Base-by-base conservation (phyloP, 2,329 filamentous ascomycete genomes). In the Sarocladium strictum region DNA sequence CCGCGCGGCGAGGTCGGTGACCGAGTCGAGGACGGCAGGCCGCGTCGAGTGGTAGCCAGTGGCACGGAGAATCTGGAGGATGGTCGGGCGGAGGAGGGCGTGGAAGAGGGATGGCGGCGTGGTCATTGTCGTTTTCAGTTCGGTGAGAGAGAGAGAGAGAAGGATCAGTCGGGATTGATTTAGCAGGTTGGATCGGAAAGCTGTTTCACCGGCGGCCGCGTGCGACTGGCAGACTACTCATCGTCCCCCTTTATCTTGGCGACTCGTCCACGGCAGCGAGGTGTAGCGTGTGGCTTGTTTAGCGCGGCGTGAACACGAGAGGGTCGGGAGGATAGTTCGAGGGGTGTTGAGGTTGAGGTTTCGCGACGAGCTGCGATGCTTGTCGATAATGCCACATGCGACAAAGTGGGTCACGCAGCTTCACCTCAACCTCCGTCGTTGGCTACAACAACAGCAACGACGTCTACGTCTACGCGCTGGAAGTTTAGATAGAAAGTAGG, bases 21-120 rank as follows among this genome's bases (percentile, higher is more conserved):
- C 70, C 10, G 89, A 86, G 72, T 97, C 92, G 55, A 97, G 77
- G 6, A 95, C 91, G 3, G 87, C 86, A 2, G 90, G 86, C 54
- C 85, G 85, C 52, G 90, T 89, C 40, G 86, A 80, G 68, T 95
- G 89, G 73, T 95, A 97, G 67, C 93, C 93, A 23, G 90, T 87
- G 27, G 92, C 90, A 65, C 93, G 90, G 53, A 97, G 84, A 64
- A 96, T 93, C 71, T 97, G 91, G 56, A 97, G 83, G 57, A 97
- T 83, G 49, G 86, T 86, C 2, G 93, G 93, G 40, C 91, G 90
- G 55, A 97, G 79, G 59, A 96, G 85, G 57, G 89, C 86, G 70
- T 90, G 86, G 72, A 76, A 80, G 55, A 80, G 69, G n/a, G 75
- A 69, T 10, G 73, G 69, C 3, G 73, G 75, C 58, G 71, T 72